Percentiles rank a stretch among this genome's conserved stretches.
Evolutionary conservation across 179 eudicot genomes (phyloP).

Genomic region (Corrigiola litoralis): DNA sequence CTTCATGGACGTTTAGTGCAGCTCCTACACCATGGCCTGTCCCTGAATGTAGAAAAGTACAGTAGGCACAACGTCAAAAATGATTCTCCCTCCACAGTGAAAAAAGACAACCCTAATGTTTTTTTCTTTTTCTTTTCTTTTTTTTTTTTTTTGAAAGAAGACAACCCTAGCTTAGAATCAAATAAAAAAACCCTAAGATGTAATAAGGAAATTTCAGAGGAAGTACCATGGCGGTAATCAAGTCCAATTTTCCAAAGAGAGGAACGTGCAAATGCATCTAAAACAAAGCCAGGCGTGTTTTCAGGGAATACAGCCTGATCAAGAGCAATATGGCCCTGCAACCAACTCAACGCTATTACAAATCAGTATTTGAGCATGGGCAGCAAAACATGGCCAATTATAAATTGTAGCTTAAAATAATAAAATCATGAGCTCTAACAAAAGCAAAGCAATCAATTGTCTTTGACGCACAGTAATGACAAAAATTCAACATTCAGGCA

Average conservation of each 20-base stretch:
- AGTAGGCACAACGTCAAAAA: neutral
- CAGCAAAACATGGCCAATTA: neutral
- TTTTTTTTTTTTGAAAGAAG: neutral
- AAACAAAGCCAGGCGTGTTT: constrained; percentile 88
- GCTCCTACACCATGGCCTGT: constrained; percentile 99
- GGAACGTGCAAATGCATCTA: constrained; percentile 98
- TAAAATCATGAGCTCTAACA: neutral
- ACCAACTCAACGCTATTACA: neutral
- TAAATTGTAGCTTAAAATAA: neutral
- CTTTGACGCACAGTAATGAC: too few species aligned
- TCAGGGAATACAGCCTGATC: constrained; percentile 95
- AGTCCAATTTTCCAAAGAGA: constrained; percentile 95
- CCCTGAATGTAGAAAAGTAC: constrained; percentile 40
- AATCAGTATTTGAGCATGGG: neutral
- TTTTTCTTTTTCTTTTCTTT: too few species aligned
- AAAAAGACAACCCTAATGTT: neutral
- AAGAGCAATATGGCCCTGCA: constrained; percentile 98
- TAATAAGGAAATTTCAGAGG: constrained; percentile 1
- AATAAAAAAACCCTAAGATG: neutral
- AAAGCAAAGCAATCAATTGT: too few species aligned
- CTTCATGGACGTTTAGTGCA: constrained; percentile 96
- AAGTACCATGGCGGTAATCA: constrained; percentile 93
- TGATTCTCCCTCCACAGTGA: neutral
- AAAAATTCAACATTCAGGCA: too few species aligned
- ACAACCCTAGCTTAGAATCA: neutral